Evolutionary conservation across 495 filamentous ascomycete species (phyloP).

Genomic region (Echria macrotheca): DNA sequence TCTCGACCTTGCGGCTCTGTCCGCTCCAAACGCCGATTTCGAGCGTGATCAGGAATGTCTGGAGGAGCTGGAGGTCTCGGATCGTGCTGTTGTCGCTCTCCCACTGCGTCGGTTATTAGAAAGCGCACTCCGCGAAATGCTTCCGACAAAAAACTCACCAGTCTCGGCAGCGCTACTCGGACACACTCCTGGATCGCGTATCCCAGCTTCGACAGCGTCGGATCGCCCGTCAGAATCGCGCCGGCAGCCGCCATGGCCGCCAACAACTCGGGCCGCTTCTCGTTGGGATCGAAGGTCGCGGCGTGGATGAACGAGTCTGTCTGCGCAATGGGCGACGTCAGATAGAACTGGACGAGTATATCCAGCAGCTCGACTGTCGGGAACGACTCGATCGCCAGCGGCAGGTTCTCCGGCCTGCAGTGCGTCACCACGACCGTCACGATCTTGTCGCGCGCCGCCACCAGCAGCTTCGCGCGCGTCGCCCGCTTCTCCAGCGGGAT

Average conservation of each 20-base stretch:
- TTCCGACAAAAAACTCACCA: constrained; percentile 2
- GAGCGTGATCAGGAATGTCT: constrained; percentile 45
- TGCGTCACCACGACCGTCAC: constrained; percentile 6
- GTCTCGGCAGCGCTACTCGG: constrained; percentile 35
- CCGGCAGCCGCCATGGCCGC: constrained; percentile 44
- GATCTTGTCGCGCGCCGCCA: constrained; percentile 11
- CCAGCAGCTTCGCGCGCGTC: not conserved
- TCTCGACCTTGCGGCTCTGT: constrained; percentile 53
- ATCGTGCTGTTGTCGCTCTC: constrained; percentile 33
- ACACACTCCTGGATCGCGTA: constrained; percentile 52
- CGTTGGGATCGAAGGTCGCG: constrained; percentile 12
- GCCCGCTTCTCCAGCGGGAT: constrained; percentile 2
- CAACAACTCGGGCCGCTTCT: constrained; percentile 41
- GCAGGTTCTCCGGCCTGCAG: constrained; percentile 5
- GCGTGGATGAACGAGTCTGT: constrained; percentile 14
- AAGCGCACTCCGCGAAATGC: too few species aligned
- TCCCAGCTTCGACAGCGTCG: constrained; percentile 49
- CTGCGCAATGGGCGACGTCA: constrained; percentile 2
- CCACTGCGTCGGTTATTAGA: constrained; percentile 19
- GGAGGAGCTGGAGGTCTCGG: constrained; percentile 41
- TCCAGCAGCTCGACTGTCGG: constrained; percentile 13
- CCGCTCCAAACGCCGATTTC: constrained; percentile 56
- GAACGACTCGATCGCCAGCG: constrained; percentile 8
- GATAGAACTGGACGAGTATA: constrained; percentile 14
- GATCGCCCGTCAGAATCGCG: constrained; percentile 42